Evolutionary conservation across 371 early-diverging fungal species (phyloP).

Genomic region (Umbelopsis sp.): DNA sequence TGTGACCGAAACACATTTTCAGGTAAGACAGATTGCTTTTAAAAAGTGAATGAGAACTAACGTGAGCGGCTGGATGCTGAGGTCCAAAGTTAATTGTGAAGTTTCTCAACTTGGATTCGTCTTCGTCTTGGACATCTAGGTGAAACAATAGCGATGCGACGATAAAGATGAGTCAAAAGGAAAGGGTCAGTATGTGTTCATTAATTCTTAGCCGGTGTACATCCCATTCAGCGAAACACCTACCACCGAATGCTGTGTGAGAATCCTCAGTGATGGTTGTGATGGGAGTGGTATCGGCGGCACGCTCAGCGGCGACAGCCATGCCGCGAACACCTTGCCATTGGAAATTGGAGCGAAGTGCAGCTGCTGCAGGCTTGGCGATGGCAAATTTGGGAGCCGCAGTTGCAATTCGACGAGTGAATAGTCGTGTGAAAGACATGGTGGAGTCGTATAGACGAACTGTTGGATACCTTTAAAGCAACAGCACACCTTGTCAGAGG

Average conservation of each 20-base stretch:
- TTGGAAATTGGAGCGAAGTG: constrained; percentile 12
- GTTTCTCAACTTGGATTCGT: constrained; percentile 66
- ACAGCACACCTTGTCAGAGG: not conserved
- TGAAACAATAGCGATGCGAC: constrained; percentile 1
- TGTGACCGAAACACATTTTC: too few species aligned
- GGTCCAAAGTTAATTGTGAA: constrained; percentile 98
- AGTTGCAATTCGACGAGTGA: constrained; percentile 1
- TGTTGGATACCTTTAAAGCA: constrained; percentile 15
- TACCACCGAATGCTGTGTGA: constrained; percentile 40
- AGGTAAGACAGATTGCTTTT: not conserved
- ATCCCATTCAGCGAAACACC: constrained; percentile 8
- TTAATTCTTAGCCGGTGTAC: too few species aligned
- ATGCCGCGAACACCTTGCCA: constrained; percentile 38
- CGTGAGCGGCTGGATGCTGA: constrained; percentile 99
- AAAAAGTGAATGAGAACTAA: not conserved
- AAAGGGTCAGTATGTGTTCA: too few species aligned
- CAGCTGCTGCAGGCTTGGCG: not conserved
- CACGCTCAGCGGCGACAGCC: constrained; percentile 36
- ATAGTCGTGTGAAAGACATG: constrained; percentile 17
- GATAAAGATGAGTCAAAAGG: not conserved
- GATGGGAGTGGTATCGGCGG: constrained; percentile 28
- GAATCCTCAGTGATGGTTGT: constrained; percentile 52
- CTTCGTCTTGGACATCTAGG: constrained; percentile 49
- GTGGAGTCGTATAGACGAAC: not conserved
- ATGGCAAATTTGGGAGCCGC: constrained; percentile 4